These are phyloP conservation scores for Calycina herbarum DNA, from an alignment of 2,329 filamentous ascomycete genomes.

Conservation along the genomic window DNA sequence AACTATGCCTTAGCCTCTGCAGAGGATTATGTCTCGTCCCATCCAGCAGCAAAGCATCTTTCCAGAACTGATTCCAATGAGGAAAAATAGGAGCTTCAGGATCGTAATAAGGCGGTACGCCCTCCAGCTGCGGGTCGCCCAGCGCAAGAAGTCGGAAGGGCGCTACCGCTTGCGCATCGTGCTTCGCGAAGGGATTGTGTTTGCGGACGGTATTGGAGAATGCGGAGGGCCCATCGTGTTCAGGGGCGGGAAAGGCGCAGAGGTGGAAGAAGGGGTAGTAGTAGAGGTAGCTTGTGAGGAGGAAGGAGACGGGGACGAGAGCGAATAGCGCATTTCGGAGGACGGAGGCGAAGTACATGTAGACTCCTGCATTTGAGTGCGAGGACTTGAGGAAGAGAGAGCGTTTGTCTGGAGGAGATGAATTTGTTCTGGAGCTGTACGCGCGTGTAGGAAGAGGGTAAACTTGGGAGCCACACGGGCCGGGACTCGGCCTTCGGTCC, in stretches of 20 bases:
- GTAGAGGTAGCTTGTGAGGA: constrained; percentile 78
- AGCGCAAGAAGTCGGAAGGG: constrained; percentile 86
- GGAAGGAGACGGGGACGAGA: constrained; percentile 64
- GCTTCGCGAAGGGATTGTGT: constrained; percentile 28
- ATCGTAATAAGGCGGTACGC: constrained; percentile 77
- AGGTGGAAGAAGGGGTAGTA: constrained; percentile 78
- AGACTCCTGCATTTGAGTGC: constrained; percentile 30
- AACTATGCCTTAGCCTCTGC: constrained; percentile 50
- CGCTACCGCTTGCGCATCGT: constrained; percentile 45
- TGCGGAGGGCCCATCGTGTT: constrained; percentile 27
- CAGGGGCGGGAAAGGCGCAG: constrained; percentile 70
- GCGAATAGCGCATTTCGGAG: constrained; percentile 44
- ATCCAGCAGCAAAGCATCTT: constrained; percentile 29
- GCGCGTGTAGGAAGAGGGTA: no score
- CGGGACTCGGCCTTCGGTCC: no score
- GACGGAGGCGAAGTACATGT: constrained; percentile 37
- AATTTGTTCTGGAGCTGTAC: not conserved
- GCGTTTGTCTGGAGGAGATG: not conserved
- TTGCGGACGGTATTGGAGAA: constrained; percentile 32
- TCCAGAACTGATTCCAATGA: constrained; percentile 46
- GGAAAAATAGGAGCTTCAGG: constrained; percentile 54
- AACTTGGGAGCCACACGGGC: no score
- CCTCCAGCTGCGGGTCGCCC: constrained; percentile 91
- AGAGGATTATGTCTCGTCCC: constrained; percentile 51
- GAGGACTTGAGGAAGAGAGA: not conserved